Base-by-base conservation (phyloP, 805 yeast species). In the Vanderwaltozyma yarrowii region DNA sequence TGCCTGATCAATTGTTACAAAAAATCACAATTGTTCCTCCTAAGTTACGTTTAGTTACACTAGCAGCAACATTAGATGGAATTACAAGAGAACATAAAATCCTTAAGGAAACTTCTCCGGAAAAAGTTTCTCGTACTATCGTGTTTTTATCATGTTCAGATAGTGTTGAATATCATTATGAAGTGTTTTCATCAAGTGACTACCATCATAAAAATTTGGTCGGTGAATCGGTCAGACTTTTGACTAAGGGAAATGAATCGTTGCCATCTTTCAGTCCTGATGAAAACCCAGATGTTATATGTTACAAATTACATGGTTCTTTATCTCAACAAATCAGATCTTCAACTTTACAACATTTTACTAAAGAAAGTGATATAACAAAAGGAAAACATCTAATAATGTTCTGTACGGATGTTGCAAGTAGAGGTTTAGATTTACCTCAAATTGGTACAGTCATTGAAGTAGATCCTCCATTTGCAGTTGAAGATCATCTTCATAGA, bases 351-450 rank as follows among this genome's bases (percentile, higher is more conserved):
- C 70, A 70, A 16, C 71, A 74, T 31, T 86, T 84, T 60, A 43
- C 65, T 45, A 40, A 64, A 67, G 28, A 70, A 63, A 45, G 56
- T 58, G 50, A 60, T 53, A 35, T 56, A 51, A 32, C 65, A 58
- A 65, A 64, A 29, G 66, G 69, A 6, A 70, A 70, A 40, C 78
- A 78, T 50, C 70, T 80, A 2, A 69, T 92, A 16, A 67, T 92
- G 51, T 74, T 92, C 49, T 89, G 97, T 68, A 92, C 99, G 0
- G 99, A 92, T 70, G 97, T 92, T 44, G 98, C 96, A 0, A 79
- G 97, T 25, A 77, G 99, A 64, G 99, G 99, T 45, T 69, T 92
- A 45, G 99, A 92, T 67, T 65, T 92, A 40, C 95, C 96, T 2
- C 71, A 76, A 36, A 85, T 92, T 41, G 74, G 92, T 32, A 75